Evolutionary conservation across 306 rosid genomes (phyloP).

Genomic region (Quillaja saponaria): DNA sequence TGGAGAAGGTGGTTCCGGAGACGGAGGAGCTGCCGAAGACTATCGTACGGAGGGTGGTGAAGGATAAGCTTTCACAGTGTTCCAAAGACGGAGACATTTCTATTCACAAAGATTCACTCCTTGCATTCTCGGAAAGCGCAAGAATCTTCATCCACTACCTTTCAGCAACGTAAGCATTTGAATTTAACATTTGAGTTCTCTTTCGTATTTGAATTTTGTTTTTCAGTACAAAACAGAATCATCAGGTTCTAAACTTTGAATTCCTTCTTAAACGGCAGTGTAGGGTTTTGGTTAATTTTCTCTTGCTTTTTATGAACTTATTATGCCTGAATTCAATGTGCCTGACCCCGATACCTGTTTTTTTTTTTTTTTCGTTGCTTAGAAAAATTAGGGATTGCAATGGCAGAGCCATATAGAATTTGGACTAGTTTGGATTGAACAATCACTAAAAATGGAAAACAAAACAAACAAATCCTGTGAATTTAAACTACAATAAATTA

Average conservation of each 20-base stretch:
- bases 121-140: slow-evolving; percentile 83
- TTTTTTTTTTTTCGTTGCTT: not conserved
- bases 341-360: not conserved
- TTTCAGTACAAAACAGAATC: not conserved
- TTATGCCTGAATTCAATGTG: not conserved
- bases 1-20: slow-evolving; percentile 49
- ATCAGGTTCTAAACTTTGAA: not conserved
- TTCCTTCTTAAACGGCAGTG: not conserved
- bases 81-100: slow-evolving; percentile 62
- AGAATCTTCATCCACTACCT: slow-evolving; percentile 92
- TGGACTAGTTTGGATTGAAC: not conserved
- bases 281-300: slow-evolving; percentile 1
- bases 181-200: not conserved
- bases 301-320: not conserved
- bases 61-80: slow-evolving; percentile 76
- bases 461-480: not conserved
- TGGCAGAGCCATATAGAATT: not conserved
- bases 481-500: not conserved
- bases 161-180: slow-evolving; percentile 68
- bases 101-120: slow-evolving; percentile 71
- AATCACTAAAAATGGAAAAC: not conserved
- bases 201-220: not conserved
- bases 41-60: slow-evolving; percentile 90
- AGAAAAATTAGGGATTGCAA: not conserved
- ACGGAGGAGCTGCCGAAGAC: slow-evolving; percentile 77